Evolutionary conservation across 352 stramenopile genomes (phyloP), one percentile per base, ranked within the genome.

Genomic region (Globisporangium nunn): DNA sequence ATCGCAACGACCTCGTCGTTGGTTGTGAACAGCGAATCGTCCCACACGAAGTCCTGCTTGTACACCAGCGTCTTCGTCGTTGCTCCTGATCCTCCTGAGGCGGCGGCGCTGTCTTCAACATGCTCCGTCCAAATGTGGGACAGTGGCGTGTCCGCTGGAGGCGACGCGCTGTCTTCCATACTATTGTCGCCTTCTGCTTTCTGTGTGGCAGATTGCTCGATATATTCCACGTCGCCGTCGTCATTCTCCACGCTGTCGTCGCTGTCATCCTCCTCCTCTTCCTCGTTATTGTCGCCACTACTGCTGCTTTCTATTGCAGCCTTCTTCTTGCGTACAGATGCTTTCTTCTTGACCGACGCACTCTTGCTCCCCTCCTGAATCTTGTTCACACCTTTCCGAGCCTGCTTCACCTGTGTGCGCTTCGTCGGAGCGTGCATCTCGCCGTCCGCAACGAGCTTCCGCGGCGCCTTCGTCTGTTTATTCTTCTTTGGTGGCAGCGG

Each of bases 21-120:
- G 31, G 85, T 71, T 14, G 72, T 84, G 48, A 93, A 93, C 12
- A 89, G 50, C 6, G 52, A 39, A 29, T 82, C 58, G 56, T 91
- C 69, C 83, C 83, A 93, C 17, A 93, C 63, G 39, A 91, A 78
- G 55, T 85, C 77, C 54, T 87, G 73, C 49, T 79, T 82, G 66
- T 85, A 86, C n/a, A 62, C 70, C 35, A 78, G 37, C 37, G 30
- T 63, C 33, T 43, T 51, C 59, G 23, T 23, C 23, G 23, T 23
- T 23, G 23, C 23, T 23, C 23, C 23, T 23, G 45, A 53, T 40
- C 3, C 51, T 55, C 63, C 61, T 3, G 17, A 18, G 33, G 29
- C 45, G 23, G 29, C 45, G 23, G 5, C 23, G 29, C 29, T 18
- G 17, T 47, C n/a, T 29, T 69, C 53, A 50, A 57, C 15, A 52